Evolutionary conservation across 768 basidiomycete genomes (phyloP).

Genomic region (Amanita jacksonii): DNA sequence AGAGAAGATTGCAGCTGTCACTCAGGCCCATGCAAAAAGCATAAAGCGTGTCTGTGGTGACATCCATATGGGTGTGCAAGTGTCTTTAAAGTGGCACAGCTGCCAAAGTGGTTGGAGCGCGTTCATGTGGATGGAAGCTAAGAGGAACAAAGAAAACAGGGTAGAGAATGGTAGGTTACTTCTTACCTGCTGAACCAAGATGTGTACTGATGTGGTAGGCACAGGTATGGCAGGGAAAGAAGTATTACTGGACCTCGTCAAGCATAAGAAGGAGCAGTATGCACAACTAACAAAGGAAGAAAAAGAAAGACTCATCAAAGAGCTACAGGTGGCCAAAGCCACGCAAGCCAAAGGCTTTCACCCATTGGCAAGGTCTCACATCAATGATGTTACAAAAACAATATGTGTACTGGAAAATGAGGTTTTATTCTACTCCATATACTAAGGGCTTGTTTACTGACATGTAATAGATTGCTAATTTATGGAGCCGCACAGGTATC

Average conservation of each 20-base stretch:
- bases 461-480: conserved; percentile 9
- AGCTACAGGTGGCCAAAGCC: not conserved
- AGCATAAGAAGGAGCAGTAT: not conserved
- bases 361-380: not conserved
- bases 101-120: conserved; percentile 7
- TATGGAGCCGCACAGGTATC: conserved; percentile 11
- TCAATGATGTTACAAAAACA: conserved; percentile 1
- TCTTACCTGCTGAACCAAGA: not conserved
- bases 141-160: not conserved
- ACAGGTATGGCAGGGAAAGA: not conserved
- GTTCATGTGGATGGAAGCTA: not conserved
- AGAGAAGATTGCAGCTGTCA: not conserved
- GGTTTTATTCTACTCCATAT: conserved; percentile 1
- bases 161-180: not conserved
- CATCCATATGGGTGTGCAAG: not conserved
- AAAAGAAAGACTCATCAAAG: not conserved
- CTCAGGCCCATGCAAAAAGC: conserved; percentile 6
- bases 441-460: not conserved
- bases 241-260: not conserved
- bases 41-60: conserved; percentile 6
- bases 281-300: not conserved
- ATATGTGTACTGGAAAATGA: conserved; percentile 2
- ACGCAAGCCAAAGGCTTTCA: not conserved
- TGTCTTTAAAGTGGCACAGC: not conserved
- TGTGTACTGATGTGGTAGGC: not conserved